Evolutionary conservation across 805 yeast species (phyloP).

Genomic region (Candida chilensis): DNA sequence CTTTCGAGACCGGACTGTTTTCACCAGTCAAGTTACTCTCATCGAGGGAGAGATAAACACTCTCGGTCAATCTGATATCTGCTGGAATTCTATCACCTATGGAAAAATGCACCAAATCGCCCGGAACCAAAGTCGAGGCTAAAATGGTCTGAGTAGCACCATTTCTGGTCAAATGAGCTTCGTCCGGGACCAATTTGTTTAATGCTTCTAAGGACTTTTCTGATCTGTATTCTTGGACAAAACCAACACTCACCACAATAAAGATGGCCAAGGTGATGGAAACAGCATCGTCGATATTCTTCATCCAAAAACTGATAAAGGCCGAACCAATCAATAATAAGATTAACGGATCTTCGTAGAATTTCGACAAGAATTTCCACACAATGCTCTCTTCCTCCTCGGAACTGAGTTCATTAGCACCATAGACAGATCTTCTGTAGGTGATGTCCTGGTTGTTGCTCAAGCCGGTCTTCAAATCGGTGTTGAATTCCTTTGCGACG

Average conservation of each 20-base stretch:
- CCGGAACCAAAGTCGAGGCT: slow-evolving; percentile 89
- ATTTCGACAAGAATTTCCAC: slow-evolving; percentile 69
- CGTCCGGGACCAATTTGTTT: slow-evolving; percentile 92
- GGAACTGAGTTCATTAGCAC: slow-evolving; percentile 65
- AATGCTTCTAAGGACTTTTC: slow-evolving; percentile 92
- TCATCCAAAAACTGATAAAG: slow-evolving; percentile 77
- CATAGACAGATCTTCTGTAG: slow-evolving; percentile 66
- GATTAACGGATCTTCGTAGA: slow-evolving; percentile 87
- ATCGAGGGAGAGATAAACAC: slow-evolving; percentile 78
- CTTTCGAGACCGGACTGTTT: slow-evolving; percentile 75
- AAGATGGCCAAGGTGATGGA: slow-evolving; percentile 86
- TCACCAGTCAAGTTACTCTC: slow-evolving; percentile 96
- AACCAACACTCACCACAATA: slow-evolving; percentile 94
- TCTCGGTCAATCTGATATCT: slow-evolving; percentile 72
- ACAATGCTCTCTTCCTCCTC: slow-evolving; percentile 73
- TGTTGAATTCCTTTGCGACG: slow-evolving; percentile 49
- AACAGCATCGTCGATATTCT: slow-evolving; percentile 94
- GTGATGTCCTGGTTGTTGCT: slow-evolving; percentile 60
- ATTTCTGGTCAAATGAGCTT: slow-evolving; percentile 82
- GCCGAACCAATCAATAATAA: slow-evolving; percentile 87
- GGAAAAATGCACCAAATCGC: slow-evolving; percentile 81
- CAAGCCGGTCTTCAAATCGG: slow-evolving; percentile 56
- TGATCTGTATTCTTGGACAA: slow-evolving; percentile 93
- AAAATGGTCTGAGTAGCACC: slow-evolving; percentile 72
- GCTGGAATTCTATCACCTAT: slow-evolving; percentile 98